Conservation (phyloP, 176 grass and related monocot species). For the Aegilops umbellulata region DNA sequence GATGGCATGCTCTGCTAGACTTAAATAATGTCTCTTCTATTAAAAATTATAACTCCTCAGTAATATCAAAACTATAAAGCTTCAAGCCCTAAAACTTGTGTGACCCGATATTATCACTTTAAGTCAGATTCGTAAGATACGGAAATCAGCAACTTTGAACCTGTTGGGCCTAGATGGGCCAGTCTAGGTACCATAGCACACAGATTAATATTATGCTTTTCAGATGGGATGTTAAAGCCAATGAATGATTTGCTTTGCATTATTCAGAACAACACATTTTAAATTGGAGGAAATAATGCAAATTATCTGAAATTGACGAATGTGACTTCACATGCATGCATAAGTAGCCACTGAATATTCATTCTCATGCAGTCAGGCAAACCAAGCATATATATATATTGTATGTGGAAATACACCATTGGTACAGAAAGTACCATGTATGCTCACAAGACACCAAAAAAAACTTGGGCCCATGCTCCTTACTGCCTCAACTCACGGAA, state of each 20-base stretch:
- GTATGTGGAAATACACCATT: conserved; percentile 2
- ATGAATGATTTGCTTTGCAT: background rate
- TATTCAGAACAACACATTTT: no score
- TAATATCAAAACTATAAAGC: background rate
- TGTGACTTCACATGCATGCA: conserved; percentile 15
- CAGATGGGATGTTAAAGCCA: conserved; percentile 26
- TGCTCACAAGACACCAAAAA: conserved; percentile 28
- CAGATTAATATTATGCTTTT: conserved; percentile 7
- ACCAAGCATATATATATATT: background rate
- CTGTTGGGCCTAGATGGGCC: background rate
- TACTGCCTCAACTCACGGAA: conserved; percentile 5
- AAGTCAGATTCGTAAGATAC: background rate
- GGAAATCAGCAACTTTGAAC: background rate
- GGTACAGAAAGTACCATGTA: background rate
- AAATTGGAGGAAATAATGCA: no score
- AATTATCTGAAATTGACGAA: no score
- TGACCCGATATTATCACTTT: conserved; percentile 11
- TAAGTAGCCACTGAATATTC: conserved; percentile 1
- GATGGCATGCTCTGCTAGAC: background rate
- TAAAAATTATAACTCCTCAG: background rate
- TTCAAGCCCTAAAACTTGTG: background rate
- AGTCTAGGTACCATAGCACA: background rate
- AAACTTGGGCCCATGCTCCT: conserved; percentile 14
- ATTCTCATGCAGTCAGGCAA: background rate
- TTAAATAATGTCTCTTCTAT: background rate